These are phyloP conservation scores for Hebeloma cylindrosporum DNA, from an alignment of 768 basidiomycete genomes.

Conservation along the genomic window DNA sequence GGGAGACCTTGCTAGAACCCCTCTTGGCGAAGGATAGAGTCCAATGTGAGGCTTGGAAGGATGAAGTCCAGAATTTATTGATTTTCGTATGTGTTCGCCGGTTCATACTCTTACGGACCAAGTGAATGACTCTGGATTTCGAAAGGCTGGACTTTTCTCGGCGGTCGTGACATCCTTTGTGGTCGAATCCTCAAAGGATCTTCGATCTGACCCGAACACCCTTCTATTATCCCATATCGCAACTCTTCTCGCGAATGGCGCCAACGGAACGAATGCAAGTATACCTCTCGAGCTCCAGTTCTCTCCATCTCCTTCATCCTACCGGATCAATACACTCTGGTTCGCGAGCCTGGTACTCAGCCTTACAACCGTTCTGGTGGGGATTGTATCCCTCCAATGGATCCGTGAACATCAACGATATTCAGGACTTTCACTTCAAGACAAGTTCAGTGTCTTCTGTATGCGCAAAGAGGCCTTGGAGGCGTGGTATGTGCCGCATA, in stretches of 20 bases:
- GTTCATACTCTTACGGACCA: background rate
- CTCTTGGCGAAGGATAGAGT: slow-evolving; percentile 9
- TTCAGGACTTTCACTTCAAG: too few relatives aligned
- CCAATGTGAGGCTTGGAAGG: slow-evolving; percentile 20
- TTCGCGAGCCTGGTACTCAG: too few relatives aligned
- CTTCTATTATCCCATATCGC: slow-evolving; percentile 1
- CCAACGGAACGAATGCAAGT: background rate
- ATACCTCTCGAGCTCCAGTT: background rate
- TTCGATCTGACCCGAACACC: slow-evolving; percentile 4
- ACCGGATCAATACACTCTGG: too few relatives aligned
- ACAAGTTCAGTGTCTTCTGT: too few relatives aligned
- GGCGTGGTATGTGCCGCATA: too few relatives aligned
- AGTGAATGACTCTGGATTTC: background rate
- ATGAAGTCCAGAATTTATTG: slow-evolving; percentile 17
- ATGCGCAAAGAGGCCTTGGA: too few relatives aligned
- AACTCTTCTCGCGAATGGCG: background rate
- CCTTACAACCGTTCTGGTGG: too few relatives aligned
- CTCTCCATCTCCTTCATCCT: background rate
- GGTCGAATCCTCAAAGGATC: slow-evolving; percentile 13
- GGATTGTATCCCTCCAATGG: too few relatives aligned
- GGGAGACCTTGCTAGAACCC: slow-evolving; percentile 13
- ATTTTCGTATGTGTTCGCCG: slow-evolving; percentile 16
- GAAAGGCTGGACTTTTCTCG: slow-evolving; percentile 20
- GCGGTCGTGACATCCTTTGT: slow-evolving; percentile 15
- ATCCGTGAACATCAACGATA: too few relatives aligned